These are phyloP conservation scores for Macrolepiota albuminosa DNA, from an alignment of 768 basidiomycete species.

Conservation along the genomic window DNA sequence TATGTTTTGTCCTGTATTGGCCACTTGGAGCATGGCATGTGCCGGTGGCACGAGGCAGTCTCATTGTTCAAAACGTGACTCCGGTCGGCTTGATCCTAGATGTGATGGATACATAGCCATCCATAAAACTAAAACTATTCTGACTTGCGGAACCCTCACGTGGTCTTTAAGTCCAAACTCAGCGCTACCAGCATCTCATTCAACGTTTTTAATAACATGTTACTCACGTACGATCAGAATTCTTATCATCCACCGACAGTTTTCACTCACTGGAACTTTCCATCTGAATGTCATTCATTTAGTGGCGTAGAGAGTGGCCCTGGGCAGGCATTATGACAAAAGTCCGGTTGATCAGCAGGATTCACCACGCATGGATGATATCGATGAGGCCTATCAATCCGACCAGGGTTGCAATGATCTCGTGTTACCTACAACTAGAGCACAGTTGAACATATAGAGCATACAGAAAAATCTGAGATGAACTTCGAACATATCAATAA, in stretches of 20 bases:
- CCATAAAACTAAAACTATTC: neutral
- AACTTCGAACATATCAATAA: slow-evolving; percentile 1
- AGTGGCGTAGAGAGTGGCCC: slow-evolving; percentile 9
- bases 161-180: neutral
- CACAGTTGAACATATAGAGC: neutral
- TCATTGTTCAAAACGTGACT: slow-evolving; percentile 10
- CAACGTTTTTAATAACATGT: neutral
- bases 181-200: neutral
- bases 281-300: neutral
- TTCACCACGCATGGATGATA: neutral
- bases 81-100: neutral
- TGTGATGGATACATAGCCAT: slow-evolving; percentile 10
- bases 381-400: neutral
- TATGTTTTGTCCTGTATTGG: neutral
- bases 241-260: neutral
- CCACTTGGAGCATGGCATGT: neutral
- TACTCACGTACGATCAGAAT: too few relatives aligned
- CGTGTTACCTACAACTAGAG: neutral
- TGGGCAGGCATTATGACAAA: neutral
- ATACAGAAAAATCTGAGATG: slow-evolving; percentile 1
- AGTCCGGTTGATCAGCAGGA: slow-evolving; percentile 1
- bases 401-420: neutral
- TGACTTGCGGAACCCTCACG: neutral
- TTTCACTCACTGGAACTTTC: neutral
- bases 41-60: slow-evolving; percentile 9